Base-by-base conservation (phyloP, 2,329 filamentous ascomycete genomes). In the Onygenales sp. region DNA sequence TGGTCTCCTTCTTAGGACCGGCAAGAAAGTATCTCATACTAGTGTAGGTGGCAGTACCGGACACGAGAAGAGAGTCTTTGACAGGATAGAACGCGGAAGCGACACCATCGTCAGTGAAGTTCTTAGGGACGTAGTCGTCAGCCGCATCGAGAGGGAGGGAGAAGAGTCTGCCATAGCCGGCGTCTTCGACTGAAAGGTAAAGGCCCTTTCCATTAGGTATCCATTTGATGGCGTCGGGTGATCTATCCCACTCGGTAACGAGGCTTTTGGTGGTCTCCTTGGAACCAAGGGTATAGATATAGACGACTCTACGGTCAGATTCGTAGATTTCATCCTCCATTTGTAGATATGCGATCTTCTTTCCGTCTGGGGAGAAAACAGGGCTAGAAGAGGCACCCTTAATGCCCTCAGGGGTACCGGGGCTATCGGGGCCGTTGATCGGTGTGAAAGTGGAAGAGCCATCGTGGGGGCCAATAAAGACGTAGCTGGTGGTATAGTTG, bases 251-350 rank as follows among this genome's bases (percentile, higher is more conserved):
- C 48, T 69, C 57, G 42, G 61, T 65, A 2, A 70, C 69, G 6
- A 75, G 55, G 21, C 63, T 58, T 2, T 62, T 64, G 50, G 80
- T 62, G 49, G 65, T 68, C 53, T 65, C 57, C 50, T 67, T 58
- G 2, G 63, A 63, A 54, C 63, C 62, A 49, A 71, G 54, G 11
- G 64, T 63, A 44, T 72, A 67, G 43, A 75, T 63, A 55, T 76
- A 78, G 45, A 76, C 63, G 2, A 70, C 69, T 44, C 71, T 71
- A 67, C 86, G 86, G 72, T 95, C 89, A 13, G 85, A 81, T 69
- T 96, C 90, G 66, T 95, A 95, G 55, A 85, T 82, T 50, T 81
- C 77, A 53, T 79, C 79, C 58, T 80, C 79, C 90, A 94, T 95
- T 57, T 87, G 82, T 33, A 88, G 76, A 66, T 94, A 95, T 1